Conservation (phyloP, 2,329 filamentous ascomycete genomes). For the Fusarium sp. region DNA sequence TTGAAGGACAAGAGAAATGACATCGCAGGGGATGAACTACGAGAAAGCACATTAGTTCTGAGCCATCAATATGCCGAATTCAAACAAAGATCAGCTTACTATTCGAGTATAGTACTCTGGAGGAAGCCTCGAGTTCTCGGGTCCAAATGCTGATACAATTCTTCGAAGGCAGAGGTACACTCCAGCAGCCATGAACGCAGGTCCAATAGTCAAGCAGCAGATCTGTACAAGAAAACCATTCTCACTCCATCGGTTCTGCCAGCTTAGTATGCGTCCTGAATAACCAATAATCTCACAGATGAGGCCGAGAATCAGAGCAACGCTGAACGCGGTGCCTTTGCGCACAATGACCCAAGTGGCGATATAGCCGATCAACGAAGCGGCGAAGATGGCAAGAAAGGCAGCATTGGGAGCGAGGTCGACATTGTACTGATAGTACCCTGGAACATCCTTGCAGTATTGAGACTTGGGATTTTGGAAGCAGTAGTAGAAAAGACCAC, state of each 20-base stretch:
- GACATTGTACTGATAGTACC: conserved; percentile 65
- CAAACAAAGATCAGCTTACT: conserved; percentile 49
- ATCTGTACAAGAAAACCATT: conserved; percentile 67
- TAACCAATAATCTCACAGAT: conserved; percentile 71
- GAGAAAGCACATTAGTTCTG: background rate
- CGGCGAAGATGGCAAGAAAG: conserved; percentile 63
- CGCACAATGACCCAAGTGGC: conserved; percentile 58
- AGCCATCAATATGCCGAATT: background rate
- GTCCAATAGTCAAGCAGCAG: conserved; percentile 71
- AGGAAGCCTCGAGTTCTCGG: conserved; percentile 61
- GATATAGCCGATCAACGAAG: conserved; percentile 58
- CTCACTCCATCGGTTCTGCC: conserved; percentile 64
- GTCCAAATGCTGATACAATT: conserved; percentile 62
- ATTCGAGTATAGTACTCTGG: conserved; percentile 63
- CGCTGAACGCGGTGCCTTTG: conserved; percentile 62
- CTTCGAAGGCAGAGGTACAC: conserved; percentile 71
- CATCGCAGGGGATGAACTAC: conserved; percentile 73
- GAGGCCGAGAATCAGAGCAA: conserved; percentile 67
- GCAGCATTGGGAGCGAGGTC: conserved; percentile 63
- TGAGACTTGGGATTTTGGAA: conserved; percentile 43
- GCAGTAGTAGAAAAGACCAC: conserved; percentile 45
- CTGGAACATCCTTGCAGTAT: conserved; percentile 50
- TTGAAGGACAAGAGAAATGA: conserved; percentile 71
- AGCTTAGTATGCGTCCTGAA: conserved; percentile 66
- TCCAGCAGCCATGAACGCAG: conserved; percentile 72